A percentile compares a stretch with the other conserved stretches of the same genome.
Conservation (phyloP, 352 stramenopile species). For the Phytophthora cryptogea region DNA sequence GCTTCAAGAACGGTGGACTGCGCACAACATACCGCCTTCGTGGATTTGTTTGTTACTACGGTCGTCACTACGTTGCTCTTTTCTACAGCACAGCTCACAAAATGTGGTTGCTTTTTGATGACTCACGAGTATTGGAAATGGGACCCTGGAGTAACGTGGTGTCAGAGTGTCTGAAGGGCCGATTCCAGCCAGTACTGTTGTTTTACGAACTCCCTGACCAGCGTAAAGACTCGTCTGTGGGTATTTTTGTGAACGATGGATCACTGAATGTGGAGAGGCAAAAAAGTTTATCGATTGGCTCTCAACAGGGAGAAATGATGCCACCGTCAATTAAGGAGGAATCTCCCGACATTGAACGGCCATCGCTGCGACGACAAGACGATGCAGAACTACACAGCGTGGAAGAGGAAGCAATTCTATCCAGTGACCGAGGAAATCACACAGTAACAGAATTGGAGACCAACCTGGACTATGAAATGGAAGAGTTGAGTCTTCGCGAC, state of each 20-base stretch:
- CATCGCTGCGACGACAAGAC: slow-evolving; percentile 38
- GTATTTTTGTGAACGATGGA: slow-evolving; percentile 47
- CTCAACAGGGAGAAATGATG: slow-evolving; percentile 52
- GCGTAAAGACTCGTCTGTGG: slow-evolving; percentile 83
- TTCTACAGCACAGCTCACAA: slow-evolving; percentile 89
- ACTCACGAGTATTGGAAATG: slow-evolving; percentile 79
- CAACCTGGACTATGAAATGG: slow-evolving; percentile 58
- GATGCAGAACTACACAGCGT: slow-evolving; percentile 38
- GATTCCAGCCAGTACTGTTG: slow-evolving; percentile 83
- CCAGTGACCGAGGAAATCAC: slow-evolving; percentile 14
- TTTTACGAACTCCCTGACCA: slow-evolving; percentile 87
- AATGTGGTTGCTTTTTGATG: slow-evolving; percentile 88
- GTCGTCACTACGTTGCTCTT: slow-evolving; percentile 79
- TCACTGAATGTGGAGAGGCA: slow-evolving; percentile 34
- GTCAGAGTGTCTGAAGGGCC: slow-evolving; percentile 71
- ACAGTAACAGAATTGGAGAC: slow-evolving; percentile 52
- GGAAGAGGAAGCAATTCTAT: slow-evolving; percentile 35
- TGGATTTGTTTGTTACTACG: slow-evolving; percentile 88
- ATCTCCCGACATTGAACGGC: slow-evolving; percentile 41
- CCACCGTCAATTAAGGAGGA: slow-evolving; percentile 64
- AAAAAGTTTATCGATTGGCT: slow-evolving; percentile 70
- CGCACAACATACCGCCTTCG: slow-evolving; percentile 79
- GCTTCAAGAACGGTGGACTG: slow-evolving; percentile 72
- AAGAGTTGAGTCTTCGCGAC: slow-evolving; percentile 49
- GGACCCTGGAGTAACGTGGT: slow-evolving; percentile 80